Percentiles rank a stretch among this genome's conserved stretches.
Conservation (phyloP, 495 filamentous ascomycete genomes). For the Pseudevernia furfuracea region DNA sequence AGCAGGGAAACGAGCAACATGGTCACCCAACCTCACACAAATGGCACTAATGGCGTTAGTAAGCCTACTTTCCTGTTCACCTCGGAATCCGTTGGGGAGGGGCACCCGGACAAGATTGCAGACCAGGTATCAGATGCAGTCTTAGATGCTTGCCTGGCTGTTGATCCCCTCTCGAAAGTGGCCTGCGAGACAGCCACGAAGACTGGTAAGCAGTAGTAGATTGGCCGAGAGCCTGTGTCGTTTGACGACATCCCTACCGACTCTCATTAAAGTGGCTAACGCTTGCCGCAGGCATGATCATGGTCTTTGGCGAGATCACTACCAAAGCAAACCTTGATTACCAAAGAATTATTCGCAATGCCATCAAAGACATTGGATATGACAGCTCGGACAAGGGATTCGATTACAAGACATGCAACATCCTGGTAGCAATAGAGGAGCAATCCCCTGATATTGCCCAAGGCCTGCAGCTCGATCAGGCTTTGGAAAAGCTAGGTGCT, state of each 20-base stretch:
- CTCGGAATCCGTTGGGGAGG: constrained; percentile 97
- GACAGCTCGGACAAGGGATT: constrained; percentile 96
- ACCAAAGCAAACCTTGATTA: constrained; percentile 93
- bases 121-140: constrained; percentile 98
- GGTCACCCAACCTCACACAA: constrained; percentile 39
- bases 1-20: constrained; percentile 46
- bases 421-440: constrained; percentile 97
- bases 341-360: constrained; percentile 90
- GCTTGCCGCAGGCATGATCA: constrained; percentile 66
- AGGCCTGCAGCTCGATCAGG: constrained; percentile 93
- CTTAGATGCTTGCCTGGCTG: constrained; percentile 91
- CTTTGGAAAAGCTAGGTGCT: constrained; percentile 93
- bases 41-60: constrained; percentile 44
- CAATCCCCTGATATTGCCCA: constrained; percentile 98
- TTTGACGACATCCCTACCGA: constrained; percentile 10
- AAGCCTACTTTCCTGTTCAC: constrained; percentile 91
- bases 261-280: neutral
- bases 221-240: neutral
- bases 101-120: constrained; percentile 96
- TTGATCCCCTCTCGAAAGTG: constrained; percentile 93
- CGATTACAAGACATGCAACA: constrained; percentile 99
- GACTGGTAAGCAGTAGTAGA: constrained; percentile 55
- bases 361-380: constrained; percentile 98
- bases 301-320: constrained; percentile 99
- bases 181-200: constrained; percentile 99